Base-by-base conservation (phyloP, 805 yeast species). In the Metschnikowia dekortorum region DNA sequence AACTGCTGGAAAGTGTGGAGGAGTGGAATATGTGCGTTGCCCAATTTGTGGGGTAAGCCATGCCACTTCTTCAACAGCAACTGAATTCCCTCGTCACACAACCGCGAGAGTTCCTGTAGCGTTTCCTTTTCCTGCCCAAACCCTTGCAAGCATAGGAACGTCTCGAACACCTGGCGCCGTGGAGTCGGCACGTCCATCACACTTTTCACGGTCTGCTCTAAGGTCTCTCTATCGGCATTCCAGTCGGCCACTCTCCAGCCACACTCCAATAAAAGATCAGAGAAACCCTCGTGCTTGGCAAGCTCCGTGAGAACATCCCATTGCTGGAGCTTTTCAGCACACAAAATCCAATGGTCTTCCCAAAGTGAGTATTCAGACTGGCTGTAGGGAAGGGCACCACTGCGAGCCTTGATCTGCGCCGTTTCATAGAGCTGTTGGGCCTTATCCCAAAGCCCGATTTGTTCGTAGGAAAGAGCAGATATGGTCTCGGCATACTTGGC, bases 231-330 rank as follows among this genome's bases (percentile, higher is more conserved):
- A 61, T 95, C 99, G 8, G 95, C 84, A 53, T 85, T 85, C 99
- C 99, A 94, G 62, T 94, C 98, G 7, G 99, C 97, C 37, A 94
- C 96, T 62, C 99, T 79, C 99, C 99, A 94, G 36, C 98, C 99
- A 77, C 99, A 95, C 66, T 94, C 99, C n/a, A 94, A 74, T 28
- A 95, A 71, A 56, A 94, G 74, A 62, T 94, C 99, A 0, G 97
- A 90, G 64, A 92, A 95, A 0, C 97, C 97, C 73, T 95, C 99
- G 62, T 95, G 98, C 60, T 92, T 90, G 2, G 99, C 97, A 31
- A 95, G 75, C 61, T 94, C 99, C 0, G 99, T 92, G 52, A 94
- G 74, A 44, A 94, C 85, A 63, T 94, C 99, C 99, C 99, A 94
- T 57, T 94, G 97, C 64, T 94, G 99, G 38, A 94, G 73, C 66